Base-by-base conservation (phyloP, 805 yeast species). In the Pichia eremophila region DNA sequence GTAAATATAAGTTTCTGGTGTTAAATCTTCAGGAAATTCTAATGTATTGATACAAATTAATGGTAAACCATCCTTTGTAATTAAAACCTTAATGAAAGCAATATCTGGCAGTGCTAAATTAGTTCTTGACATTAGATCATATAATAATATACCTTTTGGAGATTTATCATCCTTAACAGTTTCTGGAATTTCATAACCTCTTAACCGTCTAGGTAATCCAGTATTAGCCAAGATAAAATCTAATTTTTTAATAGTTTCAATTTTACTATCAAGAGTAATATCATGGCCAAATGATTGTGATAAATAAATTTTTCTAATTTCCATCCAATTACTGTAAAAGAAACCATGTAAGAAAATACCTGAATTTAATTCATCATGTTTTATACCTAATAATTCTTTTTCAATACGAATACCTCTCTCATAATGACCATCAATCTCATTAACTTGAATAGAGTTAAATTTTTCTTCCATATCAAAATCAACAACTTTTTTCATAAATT, bases 61-160 rank as follows among this genome's bases (percentile, higher is more conserved):
- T 1, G 93, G 95, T 0, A 78, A 64, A 14, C 95, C 95, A 58
- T 85, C 95, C 37, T 74, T 70, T 36, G 83, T 78, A 15, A 83
- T 77, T 1, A 85, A 78, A 52, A 79, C 87, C 45, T 76, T 79
- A 11, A 85, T 71, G 36, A 81, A 66, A 7, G 71, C 60, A n/a
- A 60, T 52, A 5, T 74, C 75, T 11, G 73, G 63, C 50, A 81
- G 79, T 50, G 75, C 73, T 41, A 76, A 67, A 0, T 87, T 70
- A 64, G 79, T 74, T 47, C 78, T 80, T 27, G 79, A 74, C 87
- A 88, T 81, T 54, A 85, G 85, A 48, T 87, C 95, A 55, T 77
- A 79, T 27, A 81, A 68, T 48, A 75, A 77, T 1, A 74, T 65
- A 44, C 76, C 74, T 35, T 68, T 70, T 38, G 75, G 77, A 42